Percentiles rank a stretch among this genome's conserved stretches.
These are phyloP conservation scores for Silene vulgaris DNA, from an alignment of 179 eudicot genomes.

Conservation along the genomic window DNA sequence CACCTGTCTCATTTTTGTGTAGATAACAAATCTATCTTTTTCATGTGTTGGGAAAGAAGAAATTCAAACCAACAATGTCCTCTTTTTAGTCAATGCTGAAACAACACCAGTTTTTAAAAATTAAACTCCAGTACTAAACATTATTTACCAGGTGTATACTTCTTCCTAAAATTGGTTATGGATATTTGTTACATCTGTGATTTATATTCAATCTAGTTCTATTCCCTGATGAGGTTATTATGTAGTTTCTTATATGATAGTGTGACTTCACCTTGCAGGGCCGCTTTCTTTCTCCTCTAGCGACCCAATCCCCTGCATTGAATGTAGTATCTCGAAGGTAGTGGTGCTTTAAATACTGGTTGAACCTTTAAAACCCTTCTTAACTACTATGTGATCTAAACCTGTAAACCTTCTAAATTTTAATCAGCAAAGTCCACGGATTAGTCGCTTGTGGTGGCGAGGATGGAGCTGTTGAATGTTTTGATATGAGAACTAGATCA, in stretches of 20 bases:
- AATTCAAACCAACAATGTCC: not conserved
- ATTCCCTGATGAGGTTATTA: slow-evolving; percentile 5
- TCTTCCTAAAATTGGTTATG: not conserved
- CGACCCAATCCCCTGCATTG: slow-evolving; percentile 73
- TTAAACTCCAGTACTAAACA: not conserved
- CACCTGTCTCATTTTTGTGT: too few relatives aligned
- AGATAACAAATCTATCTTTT: too few relatives aligned
- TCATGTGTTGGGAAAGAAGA: too few relatives aligned
- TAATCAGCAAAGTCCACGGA: slow-evolving; percentile 72
- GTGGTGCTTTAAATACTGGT: slow-evolving; percentile 15
- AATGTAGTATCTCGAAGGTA: slow-evolving; percentile 93
- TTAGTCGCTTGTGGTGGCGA: slow-evolving; percentile 96
- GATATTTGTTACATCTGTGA: not conserved
- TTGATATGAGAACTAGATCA: slow-evolving; percentile 77
- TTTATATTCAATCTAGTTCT: not conserved
- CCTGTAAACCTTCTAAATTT: slow-evolving; percentile 12
- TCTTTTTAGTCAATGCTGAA: not conserved
- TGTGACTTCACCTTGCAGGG: slow-evolving; percentile 47
- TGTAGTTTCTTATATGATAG: slow-evolving; percentile 1
- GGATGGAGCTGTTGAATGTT: slow-evolving; percentile 96
- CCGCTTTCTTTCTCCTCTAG: slow-evolving; percentile 74
- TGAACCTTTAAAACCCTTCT: not conserved
- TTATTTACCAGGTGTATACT: not conserved
- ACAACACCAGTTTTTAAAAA: not conserved
- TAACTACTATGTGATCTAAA: not conserved